These are phyloP conservation scores for Aphanomyces invadans DNA, from an alignment of 352 stramenopile genomes.

Conservation along the genomic window DNA sequence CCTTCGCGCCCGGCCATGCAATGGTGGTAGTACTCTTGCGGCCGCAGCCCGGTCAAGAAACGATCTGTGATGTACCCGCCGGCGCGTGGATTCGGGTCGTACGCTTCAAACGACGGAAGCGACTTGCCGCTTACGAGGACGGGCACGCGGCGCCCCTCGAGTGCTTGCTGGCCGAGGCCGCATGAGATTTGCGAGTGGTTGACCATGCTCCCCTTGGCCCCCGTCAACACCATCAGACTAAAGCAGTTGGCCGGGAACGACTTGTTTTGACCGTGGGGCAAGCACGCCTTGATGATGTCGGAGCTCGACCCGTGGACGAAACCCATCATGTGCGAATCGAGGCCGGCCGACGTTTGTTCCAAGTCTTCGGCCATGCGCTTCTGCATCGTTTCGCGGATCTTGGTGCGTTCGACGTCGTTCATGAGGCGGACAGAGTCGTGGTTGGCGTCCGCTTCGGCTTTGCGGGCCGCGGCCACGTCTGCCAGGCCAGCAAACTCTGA, in stretches of 20 bases:
- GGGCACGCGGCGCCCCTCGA: conserved; percentile 98
- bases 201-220: conserved; percentile 99
- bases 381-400: conserved; percentile 72
- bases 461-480: conserved; percentile 47
- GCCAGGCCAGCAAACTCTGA: conserved; percentile 73
- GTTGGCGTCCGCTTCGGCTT: conserved; percentile 33
- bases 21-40: conserved; percentile 99
- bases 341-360: conserved; percentile 61
- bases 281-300: conserved; percentile 98
- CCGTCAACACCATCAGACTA: conserved; percentile 98
- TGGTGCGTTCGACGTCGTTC: conserved; percentile 65
- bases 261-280: conserved; percentile 95
- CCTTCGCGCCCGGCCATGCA: conserved; percentile 99
- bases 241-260: conserved; percentile 99
- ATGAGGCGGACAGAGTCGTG: conserved; percentile 66
- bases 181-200: conserved; percentile 99
- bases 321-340: conserved; percentile 87
- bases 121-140: conserved; percentile 96
- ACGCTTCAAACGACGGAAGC: conserved; percentile 97
- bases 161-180: conserved; percentile 97
- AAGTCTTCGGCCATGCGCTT: conserved; percentile 62
- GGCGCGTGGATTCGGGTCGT: conserved; percentile 94
- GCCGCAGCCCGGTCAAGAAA: conserved; percentile 96
- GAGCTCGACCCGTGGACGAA: conserved; percentile 87
- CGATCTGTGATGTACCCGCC: conserved; percentile 99